phyloP scores from a whole-genome alignment of 2,329 filamentous ascomycete species.

The Fusarium dlaminii region DNA sequence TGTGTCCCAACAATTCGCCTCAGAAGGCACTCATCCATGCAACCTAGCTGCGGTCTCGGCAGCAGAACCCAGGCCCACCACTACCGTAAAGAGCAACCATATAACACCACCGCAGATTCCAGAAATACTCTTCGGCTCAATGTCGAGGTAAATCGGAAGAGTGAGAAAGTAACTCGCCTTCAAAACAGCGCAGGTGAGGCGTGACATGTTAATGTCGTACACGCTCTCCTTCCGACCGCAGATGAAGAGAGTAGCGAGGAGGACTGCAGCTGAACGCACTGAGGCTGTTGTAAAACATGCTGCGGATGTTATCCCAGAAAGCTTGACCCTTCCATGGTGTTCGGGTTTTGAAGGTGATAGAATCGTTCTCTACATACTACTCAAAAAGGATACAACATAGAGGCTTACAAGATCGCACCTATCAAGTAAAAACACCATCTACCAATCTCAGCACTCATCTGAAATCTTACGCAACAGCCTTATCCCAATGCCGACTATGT shows the following conservation, averaged over 20 bases:
- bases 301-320: background rate
- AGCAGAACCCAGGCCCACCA: background rate
- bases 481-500: background rate
- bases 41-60: background rate
- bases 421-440: background rate
- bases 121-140: background rate
- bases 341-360: background rate
- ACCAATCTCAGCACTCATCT: background rate
- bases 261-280: background rate
- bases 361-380: background rate
- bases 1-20: background rate
- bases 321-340: accelerated
- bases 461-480: accelerated
- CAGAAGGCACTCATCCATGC: background rate
- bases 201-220: background rate
- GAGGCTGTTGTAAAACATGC: background rate
- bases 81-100: background rate
- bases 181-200: background rate
- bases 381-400: accelerated
- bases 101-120: background rate
- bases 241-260: background rate
- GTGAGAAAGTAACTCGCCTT: background rate
- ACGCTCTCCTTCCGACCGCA: background rate
- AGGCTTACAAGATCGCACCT: background rate
- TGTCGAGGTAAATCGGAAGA: background rate